Evolutionary conservation across 371 early-diverging fungal species (phyloP), one percentile per base, ranked within the genome.

Genomic region (Batrachochytrium dendrobatidis): DNA sequence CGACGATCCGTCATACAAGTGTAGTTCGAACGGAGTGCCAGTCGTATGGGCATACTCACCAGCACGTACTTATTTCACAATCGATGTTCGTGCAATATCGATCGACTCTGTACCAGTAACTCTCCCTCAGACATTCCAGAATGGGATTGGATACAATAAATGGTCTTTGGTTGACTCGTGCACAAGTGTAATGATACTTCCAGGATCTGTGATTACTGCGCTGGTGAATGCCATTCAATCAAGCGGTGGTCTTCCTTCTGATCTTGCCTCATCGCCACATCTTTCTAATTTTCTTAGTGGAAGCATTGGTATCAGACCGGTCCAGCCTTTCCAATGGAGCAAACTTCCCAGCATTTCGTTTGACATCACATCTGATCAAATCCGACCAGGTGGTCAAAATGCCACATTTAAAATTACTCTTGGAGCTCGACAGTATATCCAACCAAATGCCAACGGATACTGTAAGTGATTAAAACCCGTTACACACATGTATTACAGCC

Each of bases 131-230:
- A 29, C 8, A 7, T 48, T 48, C 49, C 49, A 48, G 29, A 29
- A 8, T 24, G 6, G 8, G 29, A 12, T 7, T 25, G 12, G 24
- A 6, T 12, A 7, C 12, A 25, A 48, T 18, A 22, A 22, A 24
- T 48, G 49, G n/a, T n/a, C n/a, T n/a, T n/a, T 48, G 22, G 49
- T 48, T 18, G 49, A 48, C 24, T 48, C 49, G 24, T 48, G 49
- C 49, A 48, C 49, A 22, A 48, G 49, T 18, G 49, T 18, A 7
- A 8, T 48, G 8, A 6, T 48, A 25, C 22, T 48, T 8, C 49
- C 49, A 6, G 8, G 7, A 8, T 8, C 6, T 8, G 24, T 8
- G 7, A 12, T 8, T 29, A 8, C 8, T 12, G 49, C 49, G 24
- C 24, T 48, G 12, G 8, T 24, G 25, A 48, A 18, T 18, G 49